Evolutionary conservation across 1,139 yeast genomes (phyloP).

Genomic region (Diutina sp.): DNA sequence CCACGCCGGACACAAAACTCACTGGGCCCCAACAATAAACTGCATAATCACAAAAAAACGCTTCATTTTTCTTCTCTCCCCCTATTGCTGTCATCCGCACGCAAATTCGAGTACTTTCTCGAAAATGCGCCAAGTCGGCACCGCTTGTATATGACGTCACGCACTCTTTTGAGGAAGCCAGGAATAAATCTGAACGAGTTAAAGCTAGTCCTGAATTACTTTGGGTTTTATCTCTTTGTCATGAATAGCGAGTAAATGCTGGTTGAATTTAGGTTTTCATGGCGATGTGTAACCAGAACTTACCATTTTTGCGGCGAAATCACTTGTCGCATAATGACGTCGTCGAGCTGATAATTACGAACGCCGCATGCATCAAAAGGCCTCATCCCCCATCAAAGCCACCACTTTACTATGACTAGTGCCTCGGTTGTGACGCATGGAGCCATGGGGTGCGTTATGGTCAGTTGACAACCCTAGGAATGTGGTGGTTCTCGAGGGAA

Average conservation of each 20-base stretch:
- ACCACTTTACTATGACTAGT: neutral
- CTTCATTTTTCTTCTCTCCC: neutral
- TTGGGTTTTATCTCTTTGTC: no score
- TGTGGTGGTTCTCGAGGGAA: neutral
- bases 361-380: neutral
- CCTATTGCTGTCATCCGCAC: neutral
- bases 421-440: neutral
- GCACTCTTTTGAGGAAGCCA: no score
- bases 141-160: no score
- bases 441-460: neutral
- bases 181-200: no score
- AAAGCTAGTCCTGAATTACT: no score
- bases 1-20: neutral
- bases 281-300: no score
- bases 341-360: neutral
- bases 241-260: no score
- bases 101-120: neutral
- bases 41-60: no score
- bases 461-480: neutral
- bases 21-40: neutral
- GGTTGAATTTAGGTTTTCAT: no score
- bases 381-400: neutral
- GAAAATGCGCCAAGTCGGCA: no score
- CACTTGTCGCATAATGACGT: neutral
- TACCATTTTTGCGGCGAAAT: neutral